phyloP scores from a whole-genome alignment of 2,329 filamentous ascomycete genomes.

The Westerdykella sp. region DNA sequence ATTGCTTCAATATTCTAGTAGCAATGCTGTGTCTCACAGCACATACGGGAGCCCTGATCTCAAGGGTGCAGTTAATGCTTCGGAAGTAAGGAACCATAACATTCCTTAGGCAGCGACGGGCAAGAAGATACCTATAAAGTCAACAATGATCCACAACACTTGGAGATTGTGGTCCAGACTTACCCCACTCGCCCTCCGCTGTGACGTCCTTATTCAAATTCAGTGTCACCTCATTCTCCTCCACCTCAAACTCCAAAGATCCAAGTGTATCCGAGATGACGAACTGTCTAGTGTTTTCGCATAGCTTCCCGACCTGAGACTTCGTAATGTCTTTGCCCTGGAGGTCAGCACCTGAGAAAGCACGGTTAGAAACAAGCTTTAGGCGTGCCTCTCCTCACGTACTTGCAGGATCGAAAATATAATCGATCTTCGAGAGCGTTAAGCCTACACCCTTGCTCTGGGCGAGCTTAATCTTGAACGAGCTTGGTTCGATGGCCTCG shows the following conservation, averaged over 20 bases:
- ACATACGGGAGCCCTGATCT: too few relatives aligned
- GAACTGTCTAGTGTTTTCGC: conserved; percentile 14
- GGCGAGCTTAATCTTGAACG: conserved; percentile 13
- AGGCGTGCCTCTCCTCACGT: neutral
- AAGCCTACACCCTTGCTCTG: conserved; percentile 16
- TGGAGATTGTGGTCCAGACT: conserved; percentile 1
- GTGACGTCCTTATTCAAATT: conserved; percentile 20
- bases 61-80: too few relatives aligned
- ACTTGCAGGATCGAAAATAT: conserved; percentile 17
- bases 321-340: conserved; percentile 15
- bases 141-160: neutral
- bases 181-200: conserved; percentile 20
- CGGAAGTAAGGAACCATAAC: too few relatives aligned
- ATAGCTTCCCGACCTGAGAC: conserved; percentile 15
- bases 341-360: conserved; percentile 7
- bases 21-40: too few relatives aligned
- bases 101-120: too few relatives aligned
- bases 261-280: conserved; percentile 14
- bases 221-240: conserved; percentile 20
- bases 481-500: conserved; percentile 16
- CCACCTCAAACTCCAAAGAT: conserved; percentile 18
- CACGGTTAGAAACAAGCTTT: neutral
- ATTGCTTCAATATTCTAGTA: too few relatives aligned
- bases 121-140: too few relatives aligned
- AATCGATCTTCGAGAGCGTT: conserved; percentile 19